Evolutionary conservation across 768 basidiomycete species (phyloP).

Genomic region (Boletus patriciae): DNA sequence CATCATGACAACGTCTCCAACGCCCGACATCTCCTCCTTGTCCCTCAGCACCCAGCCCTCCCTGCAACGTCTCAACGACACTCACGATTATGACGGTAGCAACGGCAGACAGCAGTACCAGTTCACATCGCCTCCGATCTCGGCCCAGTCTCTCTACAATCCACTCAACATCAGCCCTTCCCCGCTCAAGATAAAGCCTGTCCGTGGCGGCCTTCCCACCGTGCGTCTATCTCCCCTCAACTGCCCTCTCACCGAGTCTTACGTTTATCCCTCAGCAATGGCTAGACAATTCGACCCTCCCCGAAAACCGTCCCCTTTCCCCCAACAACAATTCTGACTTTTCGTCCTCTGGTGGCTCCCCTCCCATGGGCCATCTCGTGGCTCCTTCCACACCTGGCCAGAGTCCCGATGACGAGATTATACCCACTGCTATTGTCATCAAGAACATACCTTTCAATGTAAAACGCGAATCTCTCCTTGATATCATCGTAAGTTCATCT

Average conservation of each 20-base stretch:
- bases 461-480: slow-evolving; percentile 92
- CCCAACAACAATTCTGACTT: slow-evolving; percentile 88
- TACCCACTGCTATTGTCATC: slow-evolving; percentile 98
- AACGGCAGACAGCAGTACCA: slow-evolving; percentile 63
- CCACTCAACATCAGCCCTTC: slow-evolving; percentile 62
- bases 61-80: slow-evolving; percentile 81
- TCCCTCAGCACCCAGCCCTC: slow-evolving; percentile 62
- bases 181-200: slow-evolving; percentile 72
- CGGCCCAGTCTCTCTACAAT: slow-evolving; percentile 48
- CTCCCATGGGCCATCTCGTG: slow-evolving; percentile 52
- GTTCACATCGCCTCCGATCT: slow-evolving; percentile 65
- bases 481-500: slow-evolving; percentile 79
- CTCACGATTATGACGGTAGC: slow-evolving; percentile 78
- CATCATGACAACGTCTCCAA: slow-evolving; percentile 77
- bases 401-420: slow-evolving; percentile 82
- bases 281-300: slow-evolving; percentile 61
- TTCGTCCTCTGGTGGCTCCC: slow-evolving; percentile 84
- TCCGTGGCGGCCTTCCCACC: slow-evolving; percentile 68
- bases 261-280: slow-evolving; percentile 62
- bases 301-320: slow-evolving; percentile 80
- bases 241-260: slow-evolving; percentile 21
- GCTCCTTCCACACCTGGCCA: slow-evolving; percentile 51
- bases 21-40: slow-evolving; percentile 75
- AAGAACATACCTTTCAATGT: slow-evolving; percentile 99
- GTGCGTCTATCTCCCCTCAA: slow-evolving; percentile 44